Percentiles rank a stretch among this genome's conserved stretches.
phyloP scores from a whole-genome alignment of 78 protist species.

The Dictyostelium intermedium region DNA sequence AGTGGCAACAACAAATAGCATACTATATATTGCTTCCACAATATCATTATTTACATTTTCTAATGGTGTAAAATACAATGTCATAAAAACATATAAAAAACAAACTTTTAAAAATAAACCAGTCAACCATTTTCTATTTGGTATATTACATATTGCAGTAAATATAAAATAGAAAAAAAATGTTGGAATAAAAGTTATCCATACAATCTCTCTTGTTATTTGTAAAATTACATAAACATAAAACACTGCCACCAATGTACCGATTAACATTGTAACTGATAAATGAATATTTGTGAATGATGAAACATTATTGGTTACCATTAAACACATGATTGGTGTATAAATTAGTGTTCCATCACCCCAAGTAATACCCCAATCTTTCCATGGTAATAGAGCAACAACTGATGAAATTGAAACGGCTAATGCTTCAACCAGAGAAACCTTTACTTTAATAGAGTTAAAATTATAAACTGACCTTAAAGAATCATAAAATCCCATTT shows the following conservation, averaged over 20 bases:
- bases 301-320: conserved; percentile 13
- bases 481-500: not conserved
- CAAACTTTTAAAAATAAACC: conserved; percentile 14
- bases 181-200: conserved; percentile 41
- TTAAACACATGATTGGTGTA: conserved; percentile 23
- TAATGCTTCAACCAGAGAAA: not conserved
- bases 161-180: not conserved
- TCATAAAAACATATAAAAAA: not conserved
- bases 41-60: not conserved
- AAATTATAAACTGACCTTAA: not conserved
- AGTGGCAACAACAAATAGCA: not conserved
- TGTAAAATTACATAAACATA: not conserved
- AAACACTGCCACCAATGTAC: not conserved
- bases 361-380: not conserved
- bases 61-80: conserved; percentile 17
- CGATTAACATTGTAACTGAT: not conserved
- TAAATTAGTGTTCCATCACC: not conserved
- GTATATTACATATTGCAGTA: not conserved
- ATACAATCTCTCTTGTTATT: not conserved
- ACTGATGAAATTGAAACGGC: not conserved
- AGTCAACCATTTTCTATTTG: conserved; percentile 38
- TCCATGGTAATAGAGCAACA: not conserved
- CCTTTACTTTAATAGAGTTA: not conserved
- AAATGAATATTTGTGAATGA: not conserved
- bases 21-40: not conserved